These are phyloP conservation scores for Globisporangium rhizosaccharum DNA, from an alignment of 352 stramenopile genomes.

Conservation along the genomic window DNA sequence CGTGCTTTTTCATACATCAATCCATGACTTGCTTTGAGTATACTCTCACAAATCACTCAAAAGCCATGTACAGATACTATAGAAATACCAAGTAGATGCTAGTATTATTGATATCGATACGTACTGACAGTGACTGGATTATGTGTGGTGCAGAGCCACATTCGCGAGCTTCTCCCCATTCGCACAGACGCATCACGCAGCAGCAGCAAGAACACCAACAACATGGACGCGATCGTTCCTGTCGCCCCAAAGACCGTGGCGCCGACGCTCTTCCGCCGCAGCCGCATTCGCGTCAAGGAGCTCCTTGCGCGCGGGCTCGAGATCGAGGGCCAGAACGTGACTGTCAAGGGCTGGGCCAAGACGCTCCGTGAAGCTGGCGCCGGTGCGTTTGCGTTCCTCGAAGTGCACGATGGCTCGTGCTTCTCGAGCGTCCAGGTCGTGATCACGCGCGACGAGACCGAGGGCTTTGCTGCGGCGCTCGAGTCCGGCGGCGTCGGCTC, in stretches of 20 bases:
- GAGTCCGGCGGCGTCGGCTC: constrained; percentile 82
- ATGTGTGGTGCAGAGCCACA: constrained; percentile 7
- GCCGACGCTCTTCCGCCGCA: constrained; percentile 72
- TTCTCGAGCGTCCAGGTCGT: constrained; percentile 87
- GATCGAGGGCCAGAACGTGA: constrained; percentile 82
- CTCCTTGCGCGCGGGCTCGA: constrained; percentile 49
- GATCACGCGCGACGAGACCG: constrained; percentile 66
- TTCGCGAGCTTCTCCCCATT: constrained; percentile 6
- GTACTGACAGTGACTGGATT: too few relatives aligned
- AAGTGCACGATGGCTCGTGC: constrained; percentile 94
- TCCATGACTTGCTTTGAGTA: too few relatives aligned
- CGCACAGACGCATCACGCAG: neutral
- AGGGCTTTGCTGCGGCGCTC: constrained; percentile 75
- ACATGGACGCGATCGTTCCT: constrained; percentile 50
- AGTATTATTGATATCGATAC: too few relatives aligned
- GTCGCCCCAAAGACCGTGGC: constrained; percentile 31
- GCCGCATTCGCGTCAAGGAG: constrained; percentile 83
- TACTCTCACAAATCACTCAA: too few relatives aligned
- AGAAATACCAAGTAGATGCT: too few relatives aligned
- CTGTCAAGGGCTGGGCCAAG: constrained; percentile 92
- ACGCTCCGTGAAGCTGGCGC: constrained; percentile 88
- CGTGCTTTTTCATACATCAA: too few relatives aligned
- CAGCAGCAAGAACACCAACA: neutral
- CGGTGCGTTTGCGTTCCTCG: constrained; percentile 90
- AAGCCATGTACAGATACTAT: too few relatives aligned